Evolutionary conservation across 139 green algal genomes (phyloP), one percentile per base, ranked within the genome.

Genomic region (Parachlorella kessleri): DNA sequence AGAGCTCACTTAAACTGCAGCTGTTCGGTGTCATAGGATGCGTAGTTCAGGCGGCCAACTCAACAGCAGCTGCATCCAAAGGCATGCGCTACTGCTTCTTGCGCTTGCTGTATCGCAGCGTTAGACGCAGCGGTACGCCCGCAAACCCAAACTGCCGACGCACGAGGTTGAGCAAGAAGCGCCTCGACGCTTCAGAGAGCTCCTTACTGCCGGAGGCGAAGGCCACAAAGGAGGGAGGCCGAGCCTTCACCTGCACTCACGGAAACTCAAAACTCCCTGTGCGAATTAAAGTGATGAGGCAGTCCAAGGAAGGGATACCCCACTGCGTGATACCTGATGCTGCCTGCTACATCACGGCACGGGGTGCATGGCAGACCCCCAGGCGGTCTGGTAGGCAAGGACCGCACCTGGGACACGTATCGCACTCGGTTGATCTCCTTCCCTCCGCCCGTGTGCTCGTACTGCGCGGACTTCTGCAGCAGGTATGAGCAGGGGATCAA

Each of bases 191-290:
- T 0, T 48, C 37, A 1, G 48, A 30, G 30, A 88, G 40, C 14
- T 39, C 39, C 0, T 72, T 42, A 33, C 36, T 83, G 32, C 91
- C 90, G 9, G 71, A 70, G 53, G 94, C 41, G 65, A 91, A 94
- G 9, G 85, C 84, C 6, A 81, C 84, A 87, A 97, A 97, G 8
- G 88, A 92, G n/a, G 93, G 93, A 18, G 93, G 93, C 3, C 93
- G 84, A 2, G 86, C 66, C 71, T 91, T 91, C 24, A 95, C 76
- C 85, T 95, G 90, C 3, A 59, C 18, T 32, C 10, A 33, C 3
- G 68, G 7, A 35, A 37, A 26, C n/a, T 35, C 69, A 63, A 10
- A 35, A 33, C 39, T 23, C 30, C 4, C 14, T 67, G 59, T 23
- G 14, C 59, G 6, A 6, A 32, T 67, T 23, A 7, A 6, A 36